Percentiles rank a stretch among this genome's conserved stretches.
Conservation (phyloP, 2,329 filamentous ascomycete genomes). For the Botrytis aclada region DNA sequence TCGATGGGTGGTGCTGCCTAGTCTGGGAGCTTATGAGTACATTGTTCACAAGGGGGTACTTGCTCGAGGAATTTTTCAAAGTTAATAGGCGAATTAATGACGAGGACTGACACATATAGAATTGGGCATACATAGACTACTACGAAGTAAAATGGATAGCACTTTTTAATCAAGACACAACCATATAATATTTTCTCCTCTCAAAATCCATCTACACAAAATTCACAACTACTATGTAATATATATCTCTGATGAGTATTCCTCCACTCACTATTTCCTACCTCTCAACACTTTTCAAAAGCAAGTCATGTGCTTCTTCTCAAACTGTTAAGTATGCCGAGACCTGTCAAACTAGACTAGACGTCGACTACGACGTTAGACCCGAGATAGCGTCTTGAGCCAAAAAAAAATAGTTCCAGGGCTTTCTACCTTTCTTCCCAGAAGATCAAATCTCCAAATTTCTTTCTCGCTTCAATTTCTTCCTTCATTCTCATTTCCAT, state of each 20-base stretch:
- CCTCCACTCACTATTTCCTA: not conserved
- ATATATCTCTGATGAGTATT: not conserved
- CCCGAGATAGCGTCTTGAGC: not conserved
- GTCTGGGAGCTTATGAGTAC: not conserved
- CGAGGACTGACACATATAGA: not conserved
- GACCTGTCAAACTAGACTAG: not conserved
- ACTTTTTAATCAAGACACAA: not conserved
- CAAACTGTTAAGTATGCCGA: not conserved
- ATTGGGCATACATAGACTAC: not conserved
- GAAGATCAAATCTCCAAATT: too few species aligned
- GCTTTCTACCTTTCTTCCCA: too few species aligned
- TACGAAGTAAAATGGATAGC: not conserved
- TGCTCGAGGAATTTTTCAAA: not conserved
- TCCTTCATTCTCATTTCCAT: too few species aligned
- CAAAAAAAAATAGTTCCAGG: too few species aligned
- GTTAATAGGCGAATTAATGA: not conserved
- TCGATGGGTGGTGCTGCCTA: slow-evolving; percentile 25
- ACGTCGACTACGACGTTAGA: not conserved
- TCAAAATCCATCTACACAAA: not conserved
- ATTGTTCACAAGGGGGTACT: too few species aligned
- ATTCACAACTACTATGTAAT: not conserved
- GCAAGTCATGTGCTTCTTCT: not conserved
- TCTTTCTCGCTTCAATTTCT: too few species aligned
- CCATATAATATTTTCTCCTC: not conserved
- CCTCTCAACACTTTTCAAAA: not conserved